Base-by-base conservation (phyloP, 768 basidiomycete genomes). In the Cystobasidium tubakii region DNA sequence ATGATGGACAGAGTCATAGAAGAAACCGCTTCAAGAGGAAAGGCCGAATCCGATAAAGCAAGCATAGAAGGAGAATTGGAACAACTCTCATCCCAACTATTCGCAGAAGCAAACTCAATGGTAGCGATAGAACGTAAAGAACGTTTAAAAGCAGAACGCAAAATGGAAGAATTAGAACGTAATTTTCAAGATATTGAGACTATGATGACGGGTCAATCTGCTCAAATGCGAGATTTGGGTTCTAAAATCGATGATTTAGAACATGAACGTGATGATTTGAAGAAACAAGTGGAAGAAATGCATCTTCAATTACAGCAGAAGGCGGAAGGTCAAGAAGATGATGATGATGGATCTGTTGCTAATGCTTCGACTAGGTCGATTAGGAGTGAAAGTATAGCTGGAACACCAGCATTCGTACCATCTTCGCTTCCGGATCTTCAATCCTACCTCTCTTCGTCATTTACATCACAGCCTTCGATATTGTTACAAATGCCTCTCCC, bases 1-100 rank as follows among this genome's bases (percentile, higher is more conserved):
- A 83, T 99, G 74, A 97, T 97, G 88, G 90, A 93, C 78, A 89
- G 88, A 76, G 89, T 93, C n/a, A 91, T 92, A 23, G 92, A 95
- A 78, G 95, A 96, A 82, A 92, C 94, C 17, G 88, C 91, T 0
- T 87, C 89, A 76, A 86, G 95, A 17, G 93, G 92, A 15, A 88
- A 91, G 81, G 94, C 94, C 0, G 87, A 84, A 63, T 92, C 91
- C 3, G 78, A 79, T 67, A 86, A 88, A 39, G 83, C 80, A 0
- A 87, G 87, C 76, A 95, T 99, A 64, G 95, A 99, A 83, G 87
- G 89, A 82, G 95, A 99, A 75, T 84, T 99, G 64, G 93, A 96
- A 80, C 91, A 95, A 81, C 87, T 99, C 75, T 92, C 92, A 75
- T 92, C 92, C 19, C 86, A 83, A 62, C 83, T 99, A 21, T 99